Evolutionary conservation across 148 eudicot genomes (phyloP).

Genomic region (Euryodendron excelsum): DNA sequence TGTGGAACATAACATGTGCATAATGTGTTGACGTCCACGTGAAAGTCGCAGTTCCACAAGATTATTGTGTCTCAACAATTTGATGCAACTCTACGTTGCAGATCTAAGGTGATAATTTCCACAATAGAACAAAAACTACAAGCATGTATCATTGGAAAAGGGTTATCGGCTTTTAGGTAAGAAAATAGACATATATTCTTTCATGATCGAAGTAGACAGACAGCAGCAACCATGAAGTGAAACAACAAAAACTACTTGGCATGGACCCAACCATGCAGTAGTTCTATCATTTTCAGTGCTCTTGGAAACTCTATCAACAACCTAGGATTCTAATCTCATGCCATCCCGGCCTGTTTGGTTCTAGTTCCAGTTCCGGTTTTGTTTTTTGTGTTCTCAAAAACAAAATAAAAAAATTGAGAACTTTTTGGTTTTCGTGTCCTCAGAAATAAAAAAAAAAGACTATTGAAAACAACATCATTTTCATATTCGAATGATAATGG

Average conservation of each 20-base stretch:
- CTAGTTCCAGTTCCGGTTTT: no score
- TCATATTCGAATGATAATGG: no score
- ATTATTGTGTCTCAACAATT: neutral
- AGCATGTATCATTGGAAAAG: neutral
- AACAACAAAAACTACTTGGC: neutral
- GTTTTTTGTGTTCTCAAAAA: no score
- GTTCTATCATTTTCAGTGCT: neutral
- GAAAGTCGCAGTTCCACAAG: neutral
- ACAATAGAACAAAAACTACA: neutral
- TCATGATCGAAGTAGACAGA: neutral
- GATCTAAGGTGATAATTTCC: neutral
- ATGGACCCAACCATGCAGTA: neutral
- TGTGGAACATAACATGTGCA: constrained; percentile 10
- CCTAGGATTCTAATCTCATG: constrained; percentile 15
- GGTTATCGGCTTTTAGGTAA: neutral
- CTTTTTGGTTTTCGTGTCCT: no score
- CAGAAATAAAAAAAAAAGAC: no score
- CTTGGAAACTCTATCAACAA: constrained; percentile 16
- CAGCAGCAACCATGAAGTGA: neutral
- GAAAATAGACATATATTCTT: neutral
- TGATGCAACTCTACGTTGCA: neutral
- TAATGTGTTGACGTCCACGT: neutral
- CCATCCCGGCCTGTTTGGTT: neutral
- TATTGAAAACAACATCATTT: no score
- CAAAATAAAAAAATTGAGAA: neutral